A percentile compares a stretch with the other conserved stretches of the same genome.
Evolutionary conservation across 1,284 basidiomycete species (phyloP).

Genomic region (Termitomyces sp.): DNA sequence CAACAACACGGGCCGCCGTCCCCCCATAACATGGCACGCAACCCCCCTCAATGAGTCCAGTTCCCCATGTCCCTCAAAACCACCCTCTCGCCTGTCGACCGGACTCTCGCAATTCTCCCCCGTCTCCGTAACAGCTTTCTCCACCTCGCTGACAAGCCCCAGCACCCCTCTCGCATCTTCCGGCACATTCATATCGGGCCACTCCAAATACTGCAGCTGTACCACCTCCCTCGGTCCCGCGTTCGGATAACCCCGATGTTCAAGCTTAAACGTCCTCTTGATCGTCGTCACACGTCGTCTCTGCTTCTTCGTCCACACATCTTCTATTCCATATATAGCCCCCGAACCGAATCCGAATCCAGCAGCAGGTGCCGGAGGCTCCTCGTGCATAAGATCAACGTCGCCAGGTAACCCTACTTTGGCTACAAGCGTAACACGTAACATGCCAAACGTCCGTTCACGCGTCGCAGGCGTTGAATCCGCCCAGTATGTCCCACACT

Average conservation of each 20-base stretch:
- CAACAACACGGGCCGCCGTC: constrained; percentile 52
- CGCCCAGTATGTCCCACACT: constrained; percentile 92
- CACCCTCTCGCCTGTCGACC: neutral
- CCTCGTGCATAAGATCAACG: constrained; percentile 13
- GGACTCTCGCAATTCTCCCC: constrained; percentile 17
- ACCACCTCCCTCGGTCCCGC: constrained; percentile 56
- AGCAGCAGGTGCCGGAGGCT: neutral
- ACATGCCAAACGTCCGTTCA: constrained; percentile 54
- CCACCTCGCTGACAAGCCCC: constrained; percentile 62
- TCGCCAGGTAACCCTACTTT: constrained; percentile 37
- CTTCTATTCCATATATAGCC: neutral
- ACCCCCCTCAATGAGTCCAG: constrained; percentile 47
- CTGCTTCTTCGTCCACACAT: no score
- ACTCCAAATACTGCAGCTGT: constrained; percentile 87
- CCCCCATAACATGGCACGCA: constrained; percentile 40
- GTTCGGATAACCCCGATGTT: constrained; percentile 54
- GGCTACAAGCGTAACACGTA: constrained; percentile 62
- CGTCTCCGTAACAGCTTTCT: constrained; percentile 42
- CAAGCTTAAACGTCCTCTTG: constrained; percentile 67
- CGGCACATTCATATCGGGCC: constrained; percentile 94
- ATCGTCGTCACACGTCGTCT: constrained; percentile 34
- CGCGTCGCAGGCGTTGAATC: constrained; percentile 30
- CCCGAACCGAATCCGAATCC: neutral
- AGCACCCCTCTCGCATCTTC: constrained; percentile 73
- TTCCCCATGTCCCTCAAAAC: neutral